Evolutionary conservation across 345 rosid species (phyloP).

Genomic region (Fremontodendron californicum): DNA sequence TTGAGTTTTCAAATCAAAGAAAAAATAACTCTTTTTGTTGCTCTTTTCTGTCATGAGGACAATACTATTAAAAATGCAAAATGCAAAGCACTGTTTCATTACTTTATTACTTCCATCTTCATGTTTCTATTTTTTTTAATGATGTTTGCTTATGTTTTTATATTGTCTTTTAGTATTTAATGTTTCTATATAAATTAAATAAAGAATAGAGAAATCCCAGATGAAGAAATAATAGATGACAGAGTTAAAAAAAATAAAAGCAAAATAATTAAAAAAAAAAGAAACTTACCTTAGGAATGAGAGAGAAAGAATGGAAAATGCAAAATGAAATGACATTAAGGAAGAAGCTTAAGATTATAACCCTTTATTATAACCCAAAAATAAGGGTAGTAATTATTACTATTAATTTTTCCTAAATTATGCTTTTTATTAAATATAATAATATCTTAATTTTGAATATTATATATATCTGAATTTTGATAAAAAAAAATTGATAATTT

Average conservation of each 20-base stretch:
- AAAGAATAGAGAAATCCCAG: slow-evolving; percentile 31
- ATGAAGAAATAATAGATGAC: slow-evolving; percentile 30
- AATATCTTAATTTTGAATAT: background rate
- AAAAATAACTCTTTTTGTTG: slow-evolving; percentile 14
- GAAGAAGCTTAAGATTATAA: slow-evolving; percentile 16
- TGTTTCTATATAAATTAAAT: background rate
- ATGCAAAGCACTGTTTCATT: slow-evolving; percentile 2
- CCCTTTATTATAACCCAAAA: slow-evolving; percentile 1
- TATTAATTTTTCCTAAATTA: background rate
- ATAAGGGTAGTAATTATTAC: background rate
- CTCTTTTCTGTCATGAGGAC: slow-evolving; percentile 28
- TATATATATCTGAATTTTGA: background rate
- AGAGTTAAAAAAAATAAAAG: slow-evolving; percentile 6
- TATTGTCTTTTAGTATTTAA: background rate
- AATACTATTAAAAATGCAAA: slow-evolving; percentile 15
- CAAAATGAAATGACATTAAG: slow-evolving; percentile 34
- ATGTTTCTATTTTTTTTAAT: background rate
- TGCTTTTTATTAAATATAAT: background rate
- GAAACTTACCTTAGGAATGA: slow-evolving; percentile 34
- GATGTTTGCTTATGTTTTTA: background rate
- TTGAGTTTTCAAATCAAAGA: slow-evolving; percentile 40
- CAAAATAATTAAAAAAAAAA: slow-evolving; percentile 16
- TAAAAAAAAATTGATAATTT: background rate
- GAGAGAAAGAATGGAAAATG: slow-evolving; percentile 34
- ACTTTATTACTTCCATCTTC: background rate